A percentile compares a stretch with the other conserved stretches of the same genome.
Conservation (phyloP, 176 grass and related monocot genomes). For the Oryza brachyantha region DNA sequence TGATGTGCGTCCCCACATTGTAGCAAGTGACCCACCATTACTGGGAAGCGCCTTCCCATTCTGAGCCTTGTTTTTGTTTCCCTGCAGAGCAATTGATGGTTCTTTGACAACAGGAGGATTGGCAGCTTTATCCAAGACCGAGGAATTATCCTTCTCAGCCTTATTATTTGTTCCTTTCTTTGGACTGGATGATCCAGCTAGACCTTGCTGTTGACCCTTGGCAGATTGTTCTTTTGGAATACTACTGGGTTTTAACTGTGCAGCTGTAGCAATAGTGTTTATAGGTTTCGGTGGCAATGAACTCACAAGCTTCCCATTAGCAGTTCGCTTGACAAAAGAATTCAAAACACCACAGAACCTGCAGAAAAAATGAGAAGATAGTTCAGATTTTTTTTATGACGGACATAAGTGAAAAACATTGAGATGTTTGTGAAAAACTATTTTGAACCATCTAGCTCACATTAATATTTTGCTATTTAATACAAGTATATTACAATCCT, state of each 20-base stretch:
- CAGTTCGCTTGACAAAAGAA: constrained; percentile 63
- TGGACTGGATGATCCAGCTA: constrained; percentile 23
- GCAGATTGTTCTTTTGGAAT: constrained; percentile 58
- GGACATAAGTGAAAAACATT: constrained; percentile 13
- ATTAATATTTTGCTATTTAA: not conserved
- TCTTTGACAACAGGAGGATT: constrained; percentile 55
- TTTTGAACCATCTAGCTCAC: not conserved
- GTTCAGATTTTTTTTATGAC: constrained; percentile 9
- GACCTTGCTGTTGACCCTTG: constrained; percentile 42
- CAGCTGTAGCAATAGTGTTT: constrained; percentile 12
- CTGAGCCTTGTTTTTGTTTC: constrained; percentile 62
- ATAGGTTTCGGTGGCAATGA: constrained; percentile 38
- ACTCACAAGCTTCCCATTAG: constrained; percentile 51
- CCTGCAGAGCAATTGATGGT: constrained; percentile 28
- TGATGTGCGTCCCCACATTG: constrained; percentile 80
- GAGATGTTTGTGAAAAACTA: not conserved
- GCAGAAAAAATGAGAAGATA: constrained; percentile 25
- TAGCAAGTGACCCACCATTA: constrained; percentile 79
- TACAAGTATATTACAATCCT: not conserved
- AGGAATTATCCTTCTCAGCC: constrained; percentile 40
- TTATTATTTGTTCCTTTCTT: constrained; percentile 44
- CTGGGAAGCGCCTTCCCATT: constrained; percentile 55
- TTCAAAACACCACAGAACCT: constrained; percentile 94
- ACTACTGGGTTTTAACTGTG: constrained; percentile 43
- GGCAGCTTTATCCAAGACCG: constrained; percentile 30